Conservation (phyloP, 805 yeast species). For the Candida stauntonica region DNA sequence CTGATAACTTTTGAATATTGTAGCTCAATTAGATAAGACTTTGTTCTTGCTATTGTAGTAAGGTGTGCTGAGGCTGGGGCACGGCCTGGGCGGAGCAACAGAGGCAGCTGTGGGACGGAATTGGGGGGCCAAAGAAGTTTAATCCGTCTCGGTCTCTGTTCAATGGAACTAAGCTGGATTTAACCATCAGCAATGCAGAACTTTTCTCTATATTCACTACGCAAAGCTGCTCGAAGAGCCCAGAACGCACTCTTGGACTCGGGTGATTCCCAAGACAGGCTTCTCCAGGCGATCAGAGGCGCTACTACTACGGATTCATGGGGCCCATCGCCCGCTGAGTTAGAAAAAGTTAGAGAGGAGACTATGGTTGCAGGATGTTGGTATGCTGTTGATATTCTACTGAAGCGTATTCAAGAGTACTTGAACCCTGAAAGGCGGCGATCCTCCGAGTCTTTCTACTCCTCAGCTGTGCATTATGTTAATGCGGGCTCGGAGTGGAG, state of each 20-base stretch:
- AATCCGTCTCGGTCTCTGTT: too few species aligned
- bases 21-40: too few species aligned
- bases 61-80: too few species aligned
- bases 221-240: conserved; percentile 36
- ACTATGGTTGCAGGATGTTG: conserved; percentile 16
- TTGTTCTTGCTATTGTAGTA: too few species aligned
- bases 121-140: too few species aligned
- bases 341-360: conserved; percentile 28
- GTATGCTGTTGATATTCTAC: conserved; percentile 29
- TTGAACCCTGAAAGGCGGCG: neutral
- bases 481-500: conserved; percentile 39
- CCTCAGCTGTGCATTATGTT: conserved; percentile 30
- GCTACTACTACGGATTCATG: conserved; percentile 46
- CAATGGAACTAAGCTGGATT: too few species aligned
- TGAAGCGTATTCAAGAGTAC: conserved; percentile 28
- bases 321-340: conserved; percentile 47
- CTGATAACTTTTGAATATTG: too few species aligned
- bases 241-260: conserved; percentile 37
- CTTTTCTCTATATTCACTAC: conserved; percentile 34
- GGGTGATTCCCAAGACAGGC: conserved; percentile 26
- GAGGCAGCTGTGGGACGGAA: too few species aligned
- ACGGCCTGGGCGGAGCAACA: too few species aligned
- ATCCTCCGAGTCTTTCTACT: conserved; percentile 1
- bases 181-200: too few species aligned
- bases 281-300: conserved; percentile 36